These are phyloP conservation scores for Ustilago xerochloae DNA, from an alignment of 1,284 basidiomycete species.

Conservation along the genomic window DNA sequence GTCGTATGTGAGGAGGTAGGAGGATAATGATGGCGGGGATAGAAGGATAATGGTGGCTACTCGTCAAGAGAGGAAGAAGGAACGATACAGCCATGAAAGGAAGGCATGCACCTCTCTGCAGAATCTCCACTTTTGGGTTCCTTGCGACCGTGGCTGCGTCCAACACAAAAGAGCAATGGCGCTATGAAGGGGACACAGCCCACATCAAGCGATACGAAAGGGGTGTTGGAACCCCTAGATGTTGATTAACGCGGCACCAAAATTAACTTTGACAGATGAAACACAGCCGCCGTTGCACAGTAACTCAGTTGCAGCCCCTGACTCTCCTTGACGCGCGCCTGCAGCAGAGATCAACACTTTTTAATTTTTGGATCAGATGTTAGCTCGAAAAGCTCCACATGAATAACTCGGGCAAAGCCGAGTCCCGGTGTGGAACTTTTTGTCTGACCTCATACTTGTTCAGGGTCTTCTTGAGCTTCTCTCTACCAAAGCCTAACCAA, in stretches of 20 bases:
- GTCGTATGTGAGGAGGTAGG: too few relatives aligned
- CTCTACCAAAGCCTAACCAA: neutral
- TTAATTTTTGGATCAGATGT: neutral
- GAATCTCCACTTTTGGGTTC: slow-evolving; percentile 6
- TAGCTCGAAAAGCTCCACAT: neutral
- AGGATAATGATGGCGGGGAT: neutral
- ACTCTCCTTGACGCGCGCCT: slow-evolving; percentile 8
- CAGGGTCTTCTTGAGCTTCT: slow-evolving; percentile 9
- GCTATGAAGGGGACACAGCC: slow-evolving; percentile 14
- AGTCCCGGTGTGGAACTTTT: slow-evolving; percentile 21
- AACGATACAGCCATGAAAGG: neutral
- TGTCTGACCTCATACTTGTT: slow-evolving; percentile 37
- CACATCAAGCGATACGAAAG: neutral
- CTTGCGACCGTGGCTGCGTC: slow-evolving; percentile 7
- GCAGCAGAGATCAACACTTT: slow-evolving; percentile 20
- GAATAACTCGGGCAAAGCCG: neutral
- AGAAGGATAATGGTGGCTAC: slow-evolving; percentile 6
- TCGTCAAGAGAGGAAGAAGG: neutral
- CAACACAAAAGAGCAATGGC: neutral
- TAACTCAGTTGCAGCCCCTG: slow-evolving; percentile 11
- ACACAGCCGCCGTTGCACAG: neutral
- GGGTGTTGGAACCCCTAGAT: slow-evolving; percentile 21
- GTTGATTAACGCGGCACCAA: slow-evolving; percentile 16
- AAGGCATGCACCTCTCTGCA: slow-evolving; percentile 19
- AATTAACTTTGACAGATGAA: neutral